A percentile compares a stretch with the other conserved stretches of the same genome.
phyloP scores from a whole-genome alignment of 352 stramenopile species.

The Pythium diclinum region DNA sequence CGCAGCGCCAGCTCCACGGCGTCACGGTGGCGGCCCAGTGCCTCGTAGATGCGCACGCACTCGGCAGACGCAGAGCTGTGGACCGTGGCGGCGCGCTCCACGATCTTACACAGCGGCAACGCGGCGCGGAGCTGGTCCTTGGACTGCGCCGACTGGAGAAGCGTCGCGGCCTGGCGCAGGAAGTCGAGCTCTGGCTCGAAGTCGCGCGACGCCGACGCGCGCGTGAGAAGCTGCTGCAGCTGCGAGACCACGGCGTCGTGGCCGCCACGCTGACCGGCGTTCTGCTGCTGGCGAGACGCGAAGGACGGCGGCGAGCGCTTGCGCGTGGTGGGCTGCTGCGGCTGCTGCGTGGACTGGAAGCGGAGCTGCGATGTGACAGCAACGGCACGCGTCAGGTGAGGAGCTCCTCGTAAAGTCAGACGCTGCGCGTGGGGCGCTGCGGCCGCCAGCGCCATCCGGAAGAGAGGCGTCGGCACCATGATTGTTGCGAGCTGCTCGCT shows the following conservation, averaged over 20 bases:
- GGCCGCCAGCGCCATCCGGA: background rate
- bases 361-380: background rate
- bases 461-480: background rate
- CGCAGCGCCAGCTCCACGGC: constrained; percentile 46
- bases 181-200: constrained; percentile 51
- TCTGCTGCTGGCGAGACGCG: constrained; percentile 6
- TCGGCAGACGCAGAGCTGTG: constrained; percentile 52
- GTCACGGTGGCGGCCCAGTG: constrained; percentile 44
- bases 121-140: constrained; percentile 50
- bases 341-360: constrained; percentile 11
- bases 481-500: background rate
- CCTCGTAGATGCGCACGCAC: constrained; percentile 63
- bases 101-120: constrained; percentile 54
- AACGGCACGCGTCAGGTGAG: constrained; percentile 5
- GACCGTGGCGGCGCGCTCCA: constrained; percentile 33
- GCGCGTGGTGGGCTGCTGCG: background rate
- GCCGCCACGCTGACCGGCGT: background rate
- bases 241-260: constrained; percentile 26
- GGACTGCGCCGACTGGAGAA: constrained; percentile 52
- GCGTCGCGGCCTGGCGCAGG: constrained; percentile 35
- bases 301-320: constrained; percentile 18
- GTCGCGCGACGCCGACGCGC: constrained; percentile 23
- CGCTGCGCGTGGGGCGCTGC: background rate
- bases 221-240: constrained; percentile 40
- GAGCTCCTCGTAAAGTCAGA: background rate